Evolutionary conservation across 345 rosid genomes (phyloP).

Genomic region (Pseudoturritis turrita): DNA sequence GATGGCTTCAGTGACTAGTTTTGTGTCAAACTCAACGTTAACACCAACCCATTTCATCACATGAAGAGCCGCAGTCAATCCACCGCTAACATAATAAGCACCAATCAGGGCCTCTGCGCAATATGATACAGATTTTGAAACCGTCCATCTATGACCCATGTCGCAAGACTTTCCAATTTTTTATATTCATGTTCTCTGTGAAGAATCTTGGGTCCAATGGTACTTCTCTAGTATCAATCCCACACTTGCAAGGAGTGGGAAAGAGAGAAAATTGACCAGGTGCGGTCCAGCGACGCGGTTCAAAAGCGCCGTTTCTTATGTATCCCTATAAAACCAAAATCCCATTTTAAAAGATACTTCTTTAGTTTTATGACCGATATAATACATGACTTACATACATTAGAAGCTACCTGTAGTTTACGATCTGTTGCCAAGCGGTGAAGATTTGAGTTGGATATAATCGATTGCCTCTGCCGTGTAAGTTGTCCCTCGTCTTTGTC

Average conservation of each 20-base stretch:
- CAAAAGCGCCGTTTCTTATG: constrained; percentile 70
- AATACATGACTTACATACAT: not conserved
- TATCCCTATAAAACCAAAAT: constrained; percentile 49
- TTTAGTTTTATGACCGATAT: not conserved
- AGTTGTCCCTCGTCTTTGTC: constrained; percentile 68
- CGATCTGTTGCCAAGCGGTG: constrained; percentile 54
- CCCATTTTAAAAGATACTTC: not conserved
- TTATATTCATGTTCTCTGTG: constrained; percentile 41
- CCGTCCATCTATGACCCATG: constrained; percentile 83
- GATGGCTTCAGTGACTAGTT: constrained; percentile 45
- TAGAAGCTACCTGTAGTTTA: constrained; percentile 58
- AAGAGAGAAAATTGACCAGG: constrained; percentile 63
- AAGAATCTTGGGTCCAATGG: constrained; percentile 61
- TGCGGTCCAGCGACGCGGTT: constrained; percentile 90
- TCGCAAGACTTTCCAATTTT: constrained; percentile 65
- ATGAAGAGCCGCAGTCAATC: constrained; percentile 57
- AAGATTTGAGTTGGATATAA: constrained; percentile 64
- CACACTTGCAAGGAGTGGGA: constrained; percentile 62
- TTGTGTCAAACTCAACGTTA: constrained; percentile 46
- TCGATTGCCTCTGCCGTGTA: constrained; percentile 35
- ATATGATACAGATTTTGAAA: constrained; percentile 78
- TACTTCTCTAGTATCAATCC: constrained; percentile 58
- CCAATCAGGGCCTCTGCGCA: constrained; percentile 87
- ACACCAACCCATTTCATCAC: constrained; percentile 78
- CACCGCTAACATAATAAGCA: constrained; percentile 69